Evolutionary conservation across 129 eudicot species (phyloP).

Genomic region (Kitagawia praeruptora): DNA sequence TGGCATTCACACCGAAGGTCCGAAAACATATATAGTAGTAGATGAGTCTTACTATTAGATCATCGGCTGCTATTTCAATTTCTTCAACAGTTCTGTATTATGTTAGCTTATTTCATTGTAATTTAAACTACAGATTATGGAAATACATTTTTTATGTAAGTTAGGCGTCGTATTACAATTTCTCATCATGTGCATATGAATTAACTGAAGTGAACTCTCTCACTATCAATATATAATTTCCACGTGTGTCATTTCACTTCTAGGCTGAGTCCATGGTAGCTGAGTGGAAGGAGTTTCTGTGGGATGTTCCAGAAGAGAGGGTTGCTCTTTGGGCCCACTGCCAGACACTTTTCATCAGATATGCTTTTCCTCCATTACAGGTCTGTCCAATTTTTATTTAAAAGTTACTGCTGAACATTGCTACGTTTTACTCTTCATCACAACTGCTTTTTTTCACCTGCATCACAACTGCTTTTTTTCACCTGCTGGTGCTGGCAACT

Average conservation of each 20-base stretch:
- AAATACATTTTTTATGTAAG: background rate
- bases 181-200: background rate
- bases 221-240: slow-evolving; percentile 1
- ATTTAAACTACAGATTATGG: background rate
- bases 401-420: background rate
- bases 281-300: slow-evolving; percentile 97
- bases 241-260: slow-evolving; percentile 4
- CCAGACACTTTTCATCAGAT: slow-evolving; percentile 73
- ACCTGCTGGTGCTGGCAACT: slow-evolving; percentile 6
- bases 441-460: slow-evolving; percentile 8
- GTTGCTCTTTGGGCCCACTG: slow-evolving; percentile 97
- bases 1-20: background rate
- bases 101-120: background rate
- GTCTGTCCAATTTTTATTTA: slow-evolving; percentile 25
- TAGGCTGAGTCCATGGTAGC: slow-evolving; percentile 99
- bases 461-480: slow-evolving; percentile 1
- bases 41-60: background rate
- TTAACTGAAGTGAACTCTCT: background rate
- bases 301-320: slow-evolving; percentile 99
- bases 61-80: background rate
- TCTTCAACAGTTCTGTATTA: background rate
- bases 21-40: background rate
- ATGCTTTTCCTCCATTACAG: slow-evolving; percentile 89
- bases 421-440: background rate
- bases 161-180: background rate